A percentile compares a stretch with the other conserved stretches of the same genome.
Evolutionary conservation across 495 filamentous ascomycete species (phyloP).

Genomic region (Xylaria flabelliformis): DNA sequence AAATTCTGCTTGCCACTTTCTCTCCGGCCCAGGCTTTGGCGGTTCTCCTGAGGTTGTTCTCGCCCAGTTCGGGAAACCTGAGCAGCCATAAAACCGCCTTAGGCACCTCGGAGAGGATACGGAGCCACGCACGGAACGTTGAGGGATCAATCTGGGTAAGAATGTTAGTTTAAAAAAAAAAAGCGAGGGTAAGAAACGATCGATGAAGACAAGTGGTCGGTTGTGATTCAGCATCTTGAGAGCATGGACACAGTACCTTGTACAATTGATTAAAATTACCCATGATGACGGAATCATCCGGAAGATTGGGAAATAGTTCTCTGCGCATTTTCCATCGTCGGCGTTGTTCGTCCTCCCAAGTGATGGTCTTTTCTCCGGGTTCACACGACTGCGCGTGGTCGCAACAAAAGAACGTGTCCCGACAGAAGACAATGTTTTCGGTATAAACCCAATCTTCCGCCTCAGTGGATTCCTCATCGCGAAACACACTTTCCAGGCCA

Average conservation of each 20-base stretch:
- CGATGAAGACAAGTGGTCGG: neutral
- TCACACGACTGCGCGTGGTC: constrained; percentile 95
- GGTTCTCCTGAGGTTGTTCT: constrained; percentile 80
- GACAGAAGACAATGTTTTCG: constrained; percentile 93
- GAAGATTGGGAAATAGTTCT: constrained; percentile 84
- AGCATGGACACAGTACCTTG: constrained; percentile 67
- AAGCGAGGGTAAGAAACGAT: neutral
- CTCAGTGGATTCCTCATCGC: constrained; percentile 71
- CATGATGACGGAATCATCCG: constrained; percentile 87
- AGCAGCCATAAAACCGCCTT: constrained; percentile 95
- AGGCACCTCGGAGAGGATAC: constrained; percentile 84
- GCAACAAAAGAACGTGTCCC: constrained; percentile 98
- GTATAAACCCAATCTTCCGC: constrained; percentile 88
- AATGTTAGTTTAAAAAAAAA: constrained; percentile 14
- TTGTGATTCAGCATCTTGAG: neutral
- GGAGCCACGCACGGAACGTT: constrained; percentile 94
- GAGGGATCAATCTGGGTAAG: constrained; percentile 87
- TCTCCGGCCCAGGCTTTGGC: constrained; percentile 84
- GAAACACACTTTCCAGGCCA: constrained; percentile 70
- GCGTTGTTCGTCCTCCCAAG: constrained; percentile 86
- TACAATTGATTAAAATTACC: constrained; percentile 99
- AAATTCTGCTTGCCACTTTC: constrained; percentile 86
- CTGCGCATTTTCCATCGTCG: constrained; percentile 94
- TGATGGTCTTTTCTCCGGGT: constrained; percentile 64
- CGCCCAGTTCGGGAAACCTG: constrained; percentile 93